Evolutionary conservation across 2,329 filamentous ascomycete species (phyloP).

Genomic region (Diaporthe capsici): DNA sequence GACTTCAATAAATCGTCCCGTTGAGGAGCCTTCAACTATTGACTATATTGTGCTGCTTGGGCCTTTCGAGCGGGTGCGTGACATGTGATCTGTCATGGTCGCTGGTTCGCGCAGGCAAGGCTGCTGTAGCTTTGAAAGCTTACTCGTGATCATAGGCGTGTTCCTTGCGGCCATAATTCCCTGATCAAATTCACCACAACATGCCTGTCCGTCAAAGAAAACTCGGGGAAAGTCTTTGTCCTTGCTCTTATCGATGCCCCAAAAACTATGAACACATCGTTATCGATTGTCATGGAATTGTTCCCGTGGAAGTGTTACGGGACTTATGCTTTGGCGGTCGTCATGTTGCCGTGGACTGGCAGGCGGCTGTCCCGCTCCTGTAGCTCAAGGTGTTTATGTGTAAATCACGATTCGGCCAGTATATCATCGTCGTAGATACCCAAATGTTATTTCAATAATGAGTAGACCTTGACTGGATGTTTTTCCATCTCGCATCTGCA

Average conservation of each 20-base stretch:
- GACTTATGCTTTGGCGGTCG: background rate
- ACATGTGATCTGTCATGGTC: background rate
- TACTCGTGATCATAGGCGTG: background rate
- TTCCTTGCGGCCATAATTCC: background rate
- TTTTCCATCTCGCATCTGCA: background rate
- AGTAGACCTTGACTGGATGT: background rate
- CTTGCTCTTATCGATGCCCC: no score
- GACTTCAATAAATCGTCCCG: conserved; percentile 36
- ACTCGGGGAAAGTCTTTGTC: no score
- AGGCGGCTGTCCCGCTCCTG: background rate
- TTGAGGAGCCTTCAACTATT: conserved; percentile 15
- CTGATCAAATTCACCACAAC: no score
- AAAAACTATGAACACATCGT: background rate
- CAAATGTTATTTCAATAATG: background rate
- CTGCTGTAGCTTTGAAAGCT: background rate
- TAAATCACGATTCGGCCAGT: no score
- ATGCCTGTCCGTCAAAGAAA: no score
- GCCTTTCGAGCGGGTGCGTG: background rate
- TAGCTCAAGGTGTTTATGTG: background rate
- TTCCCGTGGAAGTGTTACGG: background rate
- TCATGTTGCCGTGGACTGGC: background rate
- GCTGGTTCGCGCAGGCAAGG: background rate
- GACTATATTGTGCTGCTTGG: background rate
- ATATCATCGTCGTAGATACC: background rate
- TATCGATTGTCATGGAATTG: background rate